These are phyloP conservation scores for Tetradesmus obliquus DNA, from an alignment of 139 green algal genomes.

Conservation along the genomic window DNA sequence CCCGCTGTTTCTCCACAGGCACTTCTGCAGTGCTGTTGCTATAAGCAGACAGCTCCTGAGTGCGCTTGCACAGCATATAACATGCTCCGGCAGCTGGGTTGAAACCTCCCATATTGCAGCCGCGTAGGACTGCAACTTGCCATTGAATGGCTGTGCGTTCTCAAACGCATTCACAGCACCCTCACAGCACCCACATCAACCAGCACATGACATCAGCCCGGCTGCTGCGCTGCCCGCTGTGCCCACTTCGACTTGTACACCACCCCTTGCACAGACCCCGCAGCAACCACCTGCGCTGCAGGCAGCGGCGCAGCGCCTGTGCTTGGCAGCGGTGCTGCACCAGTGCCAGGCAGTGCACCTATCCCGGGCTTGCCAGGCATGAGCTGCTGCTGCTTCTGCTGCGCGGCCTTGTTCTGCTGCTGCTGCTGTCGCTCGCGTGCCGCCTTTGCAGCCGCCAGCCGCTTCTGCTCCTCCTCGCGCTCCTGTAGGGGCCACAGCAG, in stretches of 20 bases:
- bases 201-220: not conserved
- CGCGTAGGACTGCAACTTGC: too few relatives aligned
- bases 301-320: not conserved
- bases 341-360: slow-evolving; percentile 12
- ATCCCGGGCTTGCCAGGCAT: slow-evolving; percentile 39
- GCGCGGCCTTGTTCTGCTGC: slow-evolving; percentile 2
- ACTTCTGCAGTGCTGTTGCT: too few relatives aligned
- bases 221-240: slow-evolving; percentile 7
- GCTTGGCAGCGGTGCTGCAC: not conserved
- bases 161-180: not conserved
- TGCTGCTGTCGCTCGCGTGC: slow-evolving; percentile 40
- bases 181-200: not conserved
- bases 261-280: slow-evolving; percentile 48
- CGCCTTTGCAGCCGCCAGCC: slow-evolving; percentile 10
- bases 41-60: too few relatives aligned
- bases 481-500: slow-evolving; percentile 36
- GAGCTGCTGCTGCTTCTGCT: slow-evolving; percentile 6
- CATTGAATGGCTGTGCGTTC: not conserved
- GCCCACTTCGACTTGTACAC: slow-evolving; percentile 59
- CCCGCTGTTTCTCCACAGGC: too few relatives aligned
- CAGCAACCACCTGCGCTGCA: not conserved
- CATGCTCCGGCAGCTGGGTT: too few relatives aligned
- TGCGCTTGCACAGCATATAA: too few relatives aligned
- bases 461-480: slow-evolving; percentile 34
- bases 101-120: too few relatives aligned